Evolutionary conservation across 108 stramenopile species (phyloP).

Genomic region (Mediolabrus comicus): DNA sequence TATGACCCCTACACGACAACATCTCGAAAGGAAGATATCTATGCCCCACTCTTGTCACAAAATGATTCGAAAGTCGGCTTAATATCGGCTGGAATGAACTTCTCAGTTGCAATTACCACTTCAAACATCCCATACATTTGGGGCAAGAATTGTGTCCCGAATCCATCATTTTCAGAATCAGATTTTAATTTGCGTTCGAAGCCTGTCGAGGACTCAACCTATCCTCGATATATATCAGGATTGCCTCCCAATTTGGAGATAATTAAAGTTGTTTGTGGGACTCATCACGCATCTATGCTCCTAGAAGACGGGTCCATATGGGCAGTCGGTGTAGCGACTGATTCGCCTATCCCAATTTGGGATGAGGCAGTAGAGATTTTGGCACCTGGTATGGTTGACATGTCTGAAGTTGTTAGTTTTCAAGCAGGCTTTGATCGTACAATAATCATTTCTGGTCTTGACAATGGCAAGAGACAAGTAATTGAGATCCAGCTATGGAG

Average conservation of each 20-base stretch:
- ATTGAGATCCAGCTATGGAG: constrained; percentile 81
- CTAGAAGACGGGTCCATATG: constrained; percentile 83
- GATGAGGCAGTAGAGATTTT: constrained; percentile 71
- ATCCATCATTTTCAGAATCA: constrained; percentile 22
- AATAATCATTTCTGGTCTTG: constrained; percentile 54
- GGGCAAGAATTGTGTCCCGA: constrained; percentile 74
- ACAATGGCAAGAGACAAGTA: constrained; percentile 47
- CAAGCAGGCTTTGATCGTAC: constrained; percentile 82
- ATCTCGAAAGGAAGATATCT: constrained; percentile 19
- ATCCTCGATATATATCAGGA: constrained; percentile 59
- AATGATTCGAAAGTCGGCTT: constrained; percentile 35
- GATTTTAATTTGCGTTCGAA: constrained; percentile 32
- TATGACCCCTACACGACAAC: constrained; percentile 47
- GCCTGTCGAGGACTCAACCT: constrained; percentile 40
- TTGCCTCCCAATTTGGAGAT: constrained; percentile 57
- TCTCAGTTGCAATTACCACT: constrained; percentile 59
- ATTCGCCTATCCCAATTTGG: constrained; percentile 60
- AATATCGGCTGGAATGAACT: constrained; percentile 75
- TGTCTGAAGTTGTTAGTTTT: constrained; percentile 62
- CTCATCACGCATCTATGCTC: constrained; percentile 81
- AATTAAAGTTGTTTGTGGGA: constrained; percentile 68
- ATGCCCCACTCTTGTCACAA: constrained; percentile 31
- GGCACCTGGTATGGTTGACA: constrained; percentile 58
- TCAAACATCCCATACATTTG: constrained; percentile 76
- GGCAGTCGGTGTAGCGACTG: constrained; percentile 80